Percentiles rank a stretch among this genome's conserved stretches.
Conservation (phyloP, 2,329 filamentous ascomycete genomes). For the Xylaria sp. region DNA sequence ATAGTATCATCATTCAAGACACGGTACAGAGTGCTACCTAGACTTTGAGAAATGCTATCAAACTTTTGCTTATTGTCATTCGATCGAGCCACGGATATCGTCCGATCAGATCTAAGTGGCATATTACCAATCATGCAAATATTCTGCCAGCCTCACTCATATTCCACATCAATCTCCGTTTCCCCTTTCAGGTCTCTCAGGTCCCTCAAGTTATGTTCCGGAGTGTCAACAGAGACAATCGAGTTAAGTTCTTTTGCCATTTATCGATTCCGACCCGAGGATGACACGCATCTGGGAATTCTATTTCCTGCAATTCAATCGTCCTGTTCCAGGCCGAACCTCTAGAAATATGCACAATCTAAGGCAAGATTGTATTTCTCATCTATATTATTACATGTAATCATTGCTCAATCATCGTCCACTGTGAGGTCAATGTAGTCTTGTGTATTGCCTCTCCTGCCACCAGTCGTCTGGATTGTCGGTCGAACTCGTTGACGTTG, state of each 20-base stretch:
- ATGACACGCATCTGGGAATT: too few species aligned
- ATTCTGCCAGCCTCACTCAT: background rate
- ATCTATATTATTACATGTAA: too few species aligned
- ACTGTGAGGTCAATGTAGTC: conserved; percentile 13
- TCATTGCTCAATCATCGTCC: background rate
- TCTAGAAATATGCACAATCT: background rate
- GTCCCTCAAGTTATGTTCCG: background rate
- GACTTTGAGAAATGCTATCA: background rate
- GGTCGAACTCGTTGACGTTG: conserved; percentile 16
- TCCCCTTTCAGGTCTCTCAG: background rate
- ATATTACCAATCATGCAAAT: background rate
- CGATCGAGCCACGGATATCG: background rate
- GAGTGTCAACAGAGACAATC: background rate
- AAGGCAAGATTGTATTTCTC: background rate
- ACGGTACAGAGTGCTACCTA: background rate
- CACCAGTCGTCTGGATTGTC: background rate
- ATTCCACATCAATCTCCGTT: background rate
- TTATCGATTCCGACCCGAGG: too few species aligned
- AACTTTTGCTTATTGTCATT: background rate
- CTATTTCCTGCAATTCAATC: background rate
- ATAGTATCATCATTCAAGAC: background rate
- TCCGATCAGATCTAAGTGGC: background rate
- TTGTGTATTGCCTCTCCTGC: background rate
- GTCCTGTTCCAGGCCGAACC: too few species aligned
- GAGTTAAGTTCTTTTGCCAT: background rate